Conservation (phyloP, 2,329 filamentous ascomycete genomes). For the Aspergillus spinulosporus region DNA sequence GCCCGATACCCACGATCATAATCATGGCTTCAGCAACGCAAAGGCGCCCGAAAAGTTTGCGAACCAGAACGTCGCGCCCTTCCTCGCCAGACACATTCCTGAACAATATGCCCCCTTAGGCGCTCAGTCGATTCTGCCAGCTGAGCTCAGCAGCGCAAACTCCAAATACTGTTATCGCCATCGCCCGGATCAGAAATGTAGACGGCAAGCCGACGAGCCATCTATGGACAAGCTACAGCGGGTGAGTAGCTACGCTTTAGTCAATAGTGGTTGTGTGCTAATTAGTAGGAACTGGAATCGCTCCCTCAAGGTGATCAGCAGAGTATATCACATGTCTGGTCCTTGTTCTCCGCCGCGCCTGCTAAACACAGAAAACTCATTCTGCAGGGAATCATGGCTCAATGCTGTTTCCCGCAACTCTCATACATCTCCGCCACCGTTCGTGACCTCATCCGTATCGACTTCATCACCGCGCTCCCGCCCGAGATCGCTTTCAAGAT, state of each 20-base stretch:
- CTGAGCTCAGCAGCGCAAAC: constrained; percentile 57
- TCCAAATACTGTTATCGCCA: constrained; percentile 97
- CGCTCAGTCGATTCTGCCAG: constrained; percentile 25
- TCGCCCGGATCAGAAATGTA: constrained; percentile 88
- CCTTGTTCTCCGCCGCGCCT: constrained; percentile 91
- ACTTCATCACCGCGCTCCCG: constrained; percentile 87
- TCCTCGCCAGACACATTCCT: constrained; percentile 87
- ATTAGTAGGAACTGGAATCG: constrained; percentile 70
- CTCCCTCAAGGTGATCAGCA: constrained; percentile 85
- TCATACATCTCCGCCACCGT: constrained; percentile 90
- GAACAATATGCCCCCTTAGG: constrained; percentile 81
- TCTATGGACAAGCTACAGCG: constrained; percentile 95
- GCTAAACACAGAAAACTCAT: constrained; percentile 93
- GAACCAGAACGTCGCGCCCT: constrained; percentile 78
- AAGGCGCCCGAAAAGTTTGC: constrained; percentile 61
- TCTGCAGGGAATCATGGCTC: constrained; percentile 91
- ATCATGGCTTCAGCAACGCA: constrained; percentile 35
- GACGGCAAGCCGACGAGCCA: constrained; percentile 86
- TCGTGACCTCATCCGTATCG: constrained; percentile 93
- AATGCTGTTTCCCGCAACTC: constrained; percentile 96
- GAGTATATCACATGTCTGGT: constrained; percentile 96
- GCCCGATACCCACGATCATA: constrained; percentile 25
- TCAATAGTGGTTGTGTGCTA: not conserved
- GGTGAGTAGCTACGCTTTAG: constrained; percentile 50
- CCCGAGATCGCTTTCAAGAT: constrained; percentile 92